Evolutionary conservation across 2,329 filamentous ascomycete genomes (phyloP).

Genomic region (Zalaria sp.): DNA sequence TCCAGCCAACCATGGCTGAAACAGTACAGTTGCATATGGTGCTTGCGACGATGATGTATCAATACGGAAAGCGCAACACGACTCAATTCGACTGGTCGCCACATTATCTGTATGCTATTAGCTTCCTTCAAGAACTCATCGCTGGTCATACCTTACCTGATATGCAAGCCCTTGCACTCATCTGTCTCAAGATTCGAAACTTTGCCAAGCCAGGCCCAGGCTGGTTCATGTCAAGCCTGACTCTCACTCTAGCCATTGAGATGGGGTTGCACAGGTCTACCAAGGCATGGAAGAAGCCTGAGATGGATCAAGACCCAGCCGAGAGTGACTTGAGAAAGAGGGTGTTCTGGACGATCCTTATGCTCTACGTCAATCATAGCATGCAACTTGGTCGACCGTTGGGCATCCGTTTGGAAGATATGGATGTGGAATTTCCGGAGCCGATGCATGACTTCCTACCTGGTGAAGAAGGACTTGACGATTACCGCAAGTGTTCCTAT

Average conservation of each 20-base stretch:
- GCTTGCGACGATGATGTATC: slow-evolving; percentile 63
- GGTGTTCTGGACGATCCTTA: slow-evolving; percentile 60
- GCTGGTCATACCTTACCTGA: slow-evolving; percentile 48
- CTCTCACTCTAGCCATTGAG: slow-evolving; percentile 58
- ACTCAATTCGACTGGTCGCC: slow-evolving; percentile 55
- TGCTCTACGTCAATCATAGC: slow-evolving; percentile 52
- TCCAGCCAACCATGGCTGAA: slow-evolving; percentile 49
- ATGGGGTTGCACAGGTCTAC: slow-evolving; percentile 61
- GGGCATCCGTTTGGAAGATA: slow-evolving; percentile 58
- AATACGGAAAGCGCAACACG: slow-evolving; percentile 58
- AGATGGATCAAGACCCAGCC: slow-evolving; percentile 40
- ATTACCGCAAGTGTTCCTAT: slow-evolving; percentile 48
- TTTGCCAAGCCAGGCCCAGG: slow-evolving; percentile 70
- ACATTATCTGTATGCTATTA: slow-evolving; percentile 65
- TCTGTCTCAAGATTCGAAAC: slow-evolving; percentile 57
- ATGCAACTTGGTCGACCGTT: slow-evolving; percentile 68
- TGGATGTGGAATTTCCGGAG: slow-evolving; percentile 65
- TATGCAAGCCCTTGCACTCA: slow-evolving; percentile 59
- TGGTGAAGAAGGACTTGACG: slow-evolving; percentile 30
- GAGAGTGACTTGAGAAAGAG: slow-evolving; percentile 66
- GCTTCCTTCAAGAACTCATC: slow-evolving; percentile 52
- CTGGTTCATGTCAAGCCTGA: slow-evolving; percentile 50
- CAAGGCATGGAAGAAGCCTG: slow-evolving; percentile 40
- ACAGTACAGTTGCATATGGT: slow-evolving; percentile 64
- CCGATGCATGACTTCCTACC: slow-evolving; percentile 57